A percentile compares a stretch with the other conserved stretches of the same genome.
Conservation (phyloP, 768 basidiomycete genomes). For the Daedaleopsis nitida region DNA sequence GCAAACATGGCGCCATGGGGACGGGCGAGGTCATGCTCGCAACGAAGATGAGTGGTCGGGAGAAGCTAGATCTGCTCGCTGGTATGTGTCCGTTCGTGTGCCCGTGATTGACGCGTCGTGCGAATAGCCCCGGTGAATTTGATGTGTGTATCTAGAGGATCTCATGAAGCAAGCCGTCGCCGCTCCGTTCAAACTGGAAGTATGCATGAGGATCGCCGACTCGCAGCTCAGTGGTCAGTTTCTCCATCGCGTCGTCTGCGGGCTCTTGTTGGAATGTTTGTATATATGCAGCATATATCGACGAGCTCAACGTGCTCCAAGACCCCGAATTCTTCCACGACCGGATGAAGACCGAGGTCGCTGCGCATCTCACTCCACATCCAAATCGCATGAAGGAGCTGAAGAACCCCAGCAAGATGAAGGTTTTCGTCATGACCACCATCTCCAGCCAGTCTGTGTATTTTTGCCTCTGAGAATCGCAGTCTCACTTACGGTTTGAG, state of each 20-base stretch:
- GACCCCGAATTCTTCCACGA: slow-evolving; percentile 65
- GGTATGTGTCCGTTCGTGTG: slow-evolving; percentile 43
- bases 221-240: slow-evolving; percentile 70
- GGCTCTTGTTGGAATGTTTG: not conserved
- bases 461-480: not conserved
- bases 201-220: slow-evolving; percentile 67
- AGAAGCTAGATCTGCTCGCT: slow-evolving; percentile 79
- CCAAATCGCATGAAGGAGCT: slow-evolving; percentile 7
- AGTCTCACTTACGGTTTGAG: not conserved
- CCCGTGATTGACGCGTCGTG: not conserved
- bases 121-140: not conserved
- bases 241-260: not conserved
- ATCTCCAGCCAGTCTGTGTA: slow-evolving; percentile 24
- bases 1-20: slow-evolving; percentile 71
- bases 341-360: slow-evolving; percentile 57
- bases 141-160: slow-evolving; percentile 58
- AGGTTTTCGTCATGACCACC: slow-evolving; percentile 15
- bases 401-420: slow-evolving; percentile 11
- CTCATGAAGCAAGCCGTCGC: slow-evolving; percentile 62
- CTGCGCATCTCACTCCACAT: slow-evolving; percentile 52
- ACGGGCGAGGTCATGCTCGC: slow-evolving; percentile 64
- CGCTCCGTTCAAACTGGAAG: slow-evolving; percentile 64
- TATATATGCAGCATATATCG: slow-evolving; percentile 53
- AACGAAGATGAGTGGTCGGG: slow-evolving; percentile 68
- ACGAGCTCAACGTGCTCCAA: slow-evolving; percentile 67